Evolutionary conservation across 2,329 filamentous ascomycete genomes (phyloP), one percentile per base, ranked within the genome.

Genomic region (Colletotrichum cereale): DNA sequence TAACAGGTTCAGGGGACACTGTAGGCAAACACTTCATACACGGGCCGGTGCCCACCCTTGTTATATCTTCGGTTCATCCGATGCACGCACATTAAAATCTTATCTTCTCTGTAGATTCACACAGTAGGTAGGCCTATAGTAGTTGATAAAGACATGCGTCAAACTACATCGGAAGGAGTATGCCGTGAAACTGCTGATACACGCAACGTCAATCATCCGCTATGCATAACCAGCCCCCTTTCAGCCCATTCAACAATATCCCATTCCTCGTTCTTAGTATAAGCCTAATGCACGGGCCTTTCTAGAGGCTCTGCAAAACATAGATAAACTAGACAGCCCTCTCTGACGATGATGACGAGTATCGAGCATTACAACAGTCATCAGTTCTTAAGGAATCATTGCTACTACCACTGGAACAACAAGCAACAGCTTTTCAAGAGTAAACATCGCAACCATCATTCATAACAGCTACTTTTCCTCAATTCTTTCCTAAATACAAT

Each of bases 271-370:
- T 5, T n/a, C 5, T 14, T 44, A 21, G 6, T 21, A 44, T 10
- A 44, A 7, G 3, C 10, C 2, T n/a, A 10, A 21, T 44, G 7
- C 42, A n/a, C 5, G 7, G 18, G 21, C 10, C 12, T 44, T 8
- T 44, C 6, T 21, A 44, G 3, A 44, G 42, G 18, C 42, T 47
- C 21, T 8, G 11, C 10, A 4, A 0, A n/a, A 24, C 4, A n/a
- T 12, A 47, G 21, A 4, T 47, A n/a, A n/a, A 47, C n/a, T 47
- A 47, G 42, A 11, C 21, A 2, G 14, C 6, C n/a, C n/a, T 5
- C 21, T n/a, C 21, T 47, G 2, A 11, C 42, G n/a, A 8, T 5
- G 8, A 4, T 21, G 6, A 0, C 2, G 1, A n/a, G 5, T n/a
- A 11, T 5, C 1, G 11, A 2, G 42, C 0, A n/a, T 11, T 7